Evolutionary conservation across 768 basidiomycete genomes (phyloP).

Genomic region (Tricholoma bakamatsutake): DNA sequence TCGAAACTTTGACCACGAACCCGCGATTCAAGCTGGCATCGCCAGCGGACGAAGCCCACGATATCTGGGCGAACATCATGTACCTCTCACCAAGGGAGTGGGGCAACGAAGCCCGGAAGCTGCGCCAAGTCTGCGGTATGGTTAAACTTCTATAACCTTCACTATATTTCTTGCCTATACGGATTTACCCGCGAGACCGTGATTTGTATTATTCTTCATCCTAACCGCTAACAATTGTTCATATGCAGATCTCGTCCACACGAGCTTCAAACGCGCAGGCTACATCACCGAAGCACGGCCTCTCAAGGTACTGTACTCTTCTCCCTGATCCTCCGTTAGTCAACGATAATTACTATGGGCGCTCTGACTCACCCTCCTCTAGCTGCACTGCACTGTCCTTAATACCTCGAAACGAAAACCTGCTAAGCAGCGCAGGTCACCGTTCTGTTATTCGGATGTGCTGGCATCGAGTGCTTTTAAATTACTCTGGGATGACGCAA

Average conservation of each 20-base stretch:
- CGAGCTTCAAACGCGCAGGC: constrained; percentile 32
- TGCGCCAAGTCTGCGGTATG: constrained; percentile 28
- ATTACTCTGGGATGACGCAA: neutral
- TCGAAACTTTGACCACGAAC: neutral
- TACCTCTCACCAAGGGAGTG: constrained; percentile 44
- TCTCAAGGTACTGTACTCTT: constrained; percentile 35
- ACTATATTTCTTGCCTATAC: neutral
- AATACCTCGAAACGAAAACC: constrained; percentile 15
- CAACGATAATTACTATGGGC: constrained; percentile 41
- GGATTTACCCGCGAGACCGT: neutral
- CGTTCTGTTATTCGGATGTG: constrained; percentile 17
- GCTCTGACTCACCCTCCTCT: constrained; percentile 24
- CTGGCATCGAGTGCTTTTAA: neutral
- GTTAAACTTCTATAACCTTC: neutral
- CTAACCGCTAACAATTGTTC: neutral
- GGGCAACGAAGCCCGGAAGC: constrained; percentile 17
- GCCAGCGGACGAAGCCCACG: constrained; percentile 14
- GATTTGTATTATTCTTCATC: neutral
- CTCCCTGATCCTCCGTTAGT: constrained; percentile 30
- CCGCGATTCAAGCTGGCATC: neutral
- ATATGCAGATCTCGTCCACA: constrained; percentile 35
- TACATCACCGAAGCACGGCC: constrained; percentile 44
- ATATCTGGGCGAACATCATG: constrained; percentile 44
- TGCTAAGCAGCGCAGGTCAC: constrained; percentile 6
- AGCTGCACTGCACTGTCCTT: constrained; percentile 17